Evolutionary conservation across 2,329 filamentous ascomycete genomes (phyloP), one percentile per base, ranked within the genome.

Genomic region (Colletotrichum filicis): DNA sequence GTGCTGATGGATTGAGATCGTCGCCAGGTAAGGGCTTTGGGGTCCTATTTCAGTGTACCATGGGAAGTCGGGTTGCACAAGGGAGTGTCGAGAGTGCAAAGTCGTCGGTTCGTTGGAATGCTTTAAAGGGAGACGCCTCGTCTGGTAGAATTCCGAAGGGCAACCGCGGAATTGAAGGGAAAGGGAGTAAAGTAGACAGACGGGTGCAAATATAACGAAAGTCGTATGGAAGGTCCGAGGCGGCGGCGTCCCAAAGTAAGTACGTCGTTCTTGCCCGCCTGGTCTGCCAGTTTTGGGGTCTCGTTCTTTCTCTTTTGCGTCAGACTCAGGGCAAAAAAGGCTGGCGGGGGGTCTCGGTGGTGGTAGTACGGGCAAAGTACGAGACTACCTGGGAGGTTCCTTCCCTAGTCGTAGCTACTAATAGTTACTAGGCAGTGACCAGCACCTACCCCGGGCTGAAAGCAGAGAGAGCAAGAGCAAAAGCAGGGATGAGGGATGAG

Each of bases 1-100:
- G 16, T 52, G 16, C 55, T 22, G 28, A 19, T 61, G 26, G n/a
- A 6, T 42, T 22, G 26, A 7, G 32, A 71, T 37, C 11, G 26
- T 49, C 42, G 42, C 42, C 42, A 11, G 42, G 19, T 49, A 55
- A 19, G 14, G 71, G 56, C 53, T 32, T 57, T 62, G 49, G 22
- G 66, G 60, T 32, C 56, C 71, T 73, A 56, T 73, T 73, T 73
- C 71, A 73, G 66, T 71, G 32, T 52, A 73, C 46, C 66, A 61
- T 66, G 59, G 24, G 60, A 37, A 26, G 26, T 11, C 24, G 22
- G 32, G 19, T 57, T 7, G 49, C 26, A 19, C 52, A 71, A 73
- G 71, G 66, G 71, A 53, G 67, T 57, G 14, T 42, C 37, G 16
- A 42, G 37, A 42, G 37, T 42, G 37, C 5, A 42, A 14, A 35